Evolutionary conservation across 805 yeast genomes (phyloP).

Genomic region (Wickerhamomyces ciferrii): DNA sequence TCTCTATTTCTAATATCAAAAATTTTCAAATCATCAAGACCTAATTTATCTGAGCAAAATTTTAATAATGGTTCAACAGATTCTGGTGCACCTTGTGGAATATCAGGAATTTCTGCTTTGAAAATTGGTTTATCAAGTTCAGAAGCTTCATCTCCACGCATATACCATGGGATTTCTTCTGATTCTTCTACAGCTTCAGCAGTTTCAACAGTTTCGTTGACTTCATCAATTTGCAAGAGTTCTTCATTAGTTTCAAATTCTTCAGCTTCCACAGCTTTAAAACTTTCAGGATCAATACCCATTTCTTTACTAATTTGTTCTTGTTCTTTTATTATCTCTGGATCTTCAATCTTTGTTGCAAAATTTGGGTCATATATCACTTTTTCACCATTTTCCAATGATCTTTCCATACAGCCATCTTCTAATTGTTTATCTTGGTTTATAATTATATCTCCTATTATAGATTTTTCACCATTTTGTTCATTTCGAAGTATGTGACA

Average conservation of each 20-base stretch:
- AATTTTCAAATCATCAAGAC: conserved; percentile 55
- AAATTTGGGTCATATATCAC: background rate
- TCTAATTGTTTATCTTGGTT: background rate
- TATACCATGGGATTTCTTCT: conserved; percentile 52
- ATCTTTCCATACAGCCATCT: background rate
- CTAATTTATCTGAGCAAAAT: conserved; percentile 53
- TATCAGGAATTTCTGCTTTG: conserved; percentile 40
- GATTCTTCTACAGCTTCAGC: background rate
- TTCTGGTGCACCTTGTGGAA: conserved; percentile 58
- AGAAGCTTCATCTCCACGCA: conserved; percentile 38
- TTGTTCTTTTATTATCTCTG: too few species aligned
- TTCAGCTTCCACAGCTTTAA: background rate
- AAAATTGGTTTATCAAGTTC: conserved; percentile 27
- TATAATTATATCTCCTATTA: too few species aligned
- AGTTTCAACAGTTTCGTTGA: background rate
- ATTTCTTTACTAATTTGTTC: background rate
- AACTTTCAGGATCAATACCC: too few species aligned
- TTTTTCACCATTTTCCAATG: background rate
- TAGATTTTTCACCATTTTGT: too few species aligned
- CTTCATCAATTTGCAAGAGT: background rate
- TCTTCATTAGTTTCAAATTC: too few species aligned
- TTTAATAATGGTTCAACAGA: conserved; percentile 39
- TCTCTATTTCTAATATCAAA: conserved; percentile 53
- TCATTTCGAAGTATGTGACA: background rate
- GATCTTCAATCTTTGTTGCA: too few species aligned